phyloP scores from a whole-genome alignment of 768 basidiomycete species.

The Collybiopsis confluens region DNA sequence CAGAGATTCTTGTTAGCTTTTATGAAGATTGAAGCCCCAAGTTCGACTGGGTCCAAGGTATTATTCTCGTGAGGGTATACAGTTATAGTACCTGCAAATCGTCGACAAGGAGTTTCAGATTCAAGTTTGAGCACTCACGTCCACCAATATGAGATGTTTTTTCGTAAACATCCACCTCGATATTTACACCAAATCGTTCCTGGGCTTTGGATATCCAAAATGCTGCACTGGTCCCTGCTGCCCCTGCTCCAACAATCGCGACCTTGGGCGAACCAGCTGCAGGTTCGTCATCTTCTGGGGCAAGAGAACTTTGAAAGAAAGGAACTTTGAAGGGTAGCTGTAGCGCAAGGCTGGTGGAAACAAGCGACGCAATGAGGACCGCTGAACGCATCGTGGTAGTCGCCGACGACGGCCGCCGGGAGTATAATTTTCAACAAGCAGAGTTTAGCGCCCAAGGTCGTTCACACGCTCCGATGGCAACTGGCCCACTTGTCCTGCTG shows the following conservation, averaged over 20 bases:
- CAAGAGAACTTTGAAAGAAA: slow-evolving; percentile 40
- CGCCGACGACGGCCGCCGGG: too few relatives aligned
- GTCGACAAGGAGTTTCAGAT: slow-evolving; percentile 5
- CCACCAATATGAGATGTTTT: slow-evolving; percentile 74
- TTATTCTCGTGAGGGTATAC: slow-evolving; percentile 69
- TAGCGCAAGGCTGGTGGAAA: slow-evolving; percentile 16
- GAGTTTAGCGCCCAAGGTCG: not conserved
- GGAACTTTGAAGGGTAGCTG: slow-evolving; percentile 55
- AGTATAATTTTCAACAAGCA: too few relatives aligned
- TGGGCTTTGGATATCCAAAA: slow-evolving; percentile 82
- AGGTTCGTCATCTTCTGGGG: slow-evolving; percentile 13
- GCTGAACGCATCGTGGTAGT: slow-evolving; percentile 2
- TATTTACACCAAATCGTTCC: slow-evolving; percentile 61
- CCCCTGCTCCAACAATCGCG: slow-evolving; percentile 86
- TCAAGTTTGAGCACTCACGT: slow-evolving; percentile 47
- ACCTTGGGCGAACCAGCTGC: slow-evolving; percentile 45
- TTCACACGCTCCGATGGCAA: not conserved
- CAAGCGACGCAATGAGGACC: not conserved
- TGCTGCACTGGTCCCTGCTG: slow-evolving; percentile 79
- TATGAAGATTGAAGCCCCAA: slow-evolving; percentile 89
- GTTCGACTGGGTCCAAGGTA: slow-evolving; percentile 61
- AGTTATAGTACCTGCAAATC: slow-evolving; percentile 61
- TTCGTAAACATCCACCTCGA: slow-evolving; percentile 86
- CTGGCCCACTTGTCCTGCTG: slow-evolving; percentile 26
- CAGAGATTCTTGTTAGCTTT: slow-evolving; percentile 61